A percentile compares a stretch with the other conserved stretches of the same genome.
phyloP scores from a whole-genome alignment of 2,329 filamentous ascomycete genomes.

The Ophiostoma sp. region DNA sequence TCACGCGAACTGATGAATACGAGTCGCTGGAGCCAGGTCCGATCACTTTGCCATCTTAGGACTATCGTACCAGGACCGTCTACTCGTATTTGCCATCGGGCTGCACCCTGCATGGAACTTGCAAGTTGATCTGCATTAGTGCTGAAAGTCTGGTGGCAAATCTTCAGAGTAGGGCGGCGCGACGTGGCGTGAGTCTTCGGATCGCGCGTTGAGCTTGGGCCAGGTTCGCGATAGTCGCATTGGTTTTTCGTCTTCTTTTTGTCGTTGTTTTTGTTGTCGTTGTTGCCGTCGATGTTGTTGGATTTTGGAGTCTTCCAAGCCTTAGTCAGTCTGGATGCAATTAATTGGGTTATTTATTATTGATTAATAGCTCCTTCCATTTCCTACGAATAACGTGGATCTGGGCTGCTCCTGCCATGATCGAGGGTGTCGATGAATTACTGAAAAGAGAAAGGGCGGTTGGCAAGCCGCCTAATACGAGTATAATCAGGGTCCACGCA shows the following conservation, averaged over 20 bases:
- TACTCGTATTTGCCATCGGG: background rate
- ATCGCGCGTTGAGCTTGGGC: background rate
- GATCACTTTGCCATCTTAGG: background rate
- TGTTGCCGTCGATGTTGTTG: too few relatives aligned
- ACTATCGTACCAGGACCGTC: background rate
- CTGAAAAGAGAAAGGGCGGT: background rate
- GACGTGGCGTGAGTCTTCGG: background rate
- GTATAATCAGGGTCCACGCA: background rate
- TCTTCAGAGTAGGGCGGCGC: background rate
- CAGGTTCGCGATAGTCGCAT: too few relatives aligned
- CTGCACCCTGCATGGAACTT: conserved; percentile 4
- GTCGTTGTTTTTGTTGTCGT: too few relatives aligned
- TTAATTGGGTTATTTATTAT: too few relatives aligned
- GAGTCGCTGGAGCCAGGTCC: background rate
- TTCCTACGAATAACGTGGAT: background rate
- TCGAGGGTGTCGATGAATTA: background rate
- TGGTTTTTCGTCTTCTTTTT: too few relatives aligned
- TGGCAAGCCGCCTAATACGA: background rate
- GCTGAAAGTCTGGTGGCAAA: background rate
- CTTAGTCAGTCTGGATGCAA: too few relatives aligned
- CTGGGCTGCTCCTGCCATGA: background rate
- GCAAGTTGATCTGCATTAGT: background rate
- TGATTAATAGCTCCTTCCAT: background rate
- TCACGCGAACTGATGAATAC: background rate
- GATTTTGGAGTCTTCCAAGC: too few relatives aligned